Evolutionary conservation across 306 rosid species (phyloP).

Genomic region (Styphnolobium japonicum): DNA sequence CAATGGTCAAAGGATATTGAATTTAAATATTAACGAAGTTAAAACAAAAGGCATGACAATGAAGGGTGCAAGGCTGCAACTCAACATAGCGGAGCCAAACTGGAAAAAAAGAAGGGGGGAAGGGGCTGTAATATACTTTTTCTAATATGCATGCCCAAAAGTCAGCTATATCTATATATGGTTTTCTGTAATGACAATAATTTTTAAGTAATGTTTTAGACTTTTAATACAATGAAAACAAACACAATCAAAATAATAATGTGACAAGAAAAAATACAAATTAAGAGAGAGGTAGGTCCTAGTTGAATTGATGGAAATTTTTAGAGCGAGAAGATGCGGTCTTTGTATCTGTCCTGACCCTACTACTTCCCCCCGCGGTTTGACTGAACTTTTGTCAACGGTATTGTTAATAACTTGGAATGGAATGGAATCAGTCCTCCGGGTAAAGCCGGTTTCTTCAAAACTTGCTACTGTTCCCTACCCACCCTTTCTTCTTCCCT

Average conservation of each 20-base stretch:
- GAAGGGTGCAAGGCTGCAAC: constrained; percentile 2
- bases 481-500: constrained; percentile 22
- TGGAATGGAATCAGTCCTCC: constrained; percentile 25
- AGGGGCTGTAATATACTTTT: neutral
- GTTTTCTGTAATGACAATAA: neutral
- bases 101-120: neutral
- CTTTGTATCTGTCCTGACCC: constrained; percentile 3
- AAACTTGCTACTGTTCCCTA: constrained; percentile 40
- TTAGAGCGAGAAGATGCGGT: constrained; percentile 3
- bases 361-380: constrained; percentile 28
- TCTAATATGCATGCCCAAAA: constrained; percentile 27
- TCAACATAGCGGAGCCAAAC: neutral
- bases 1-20: constrained; percentile 1
- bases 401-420: constrained; percentile 11
- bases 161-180: constrained; percentile 32
- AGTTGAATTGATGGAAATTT: neutral
- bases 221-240: neutral
- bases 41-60: neutral
- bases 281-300: constrained; percentile 24
- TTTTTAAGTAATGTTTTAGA: neutral
- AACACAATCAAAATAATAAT: neutral
- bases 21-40: constrained; percentile 1
- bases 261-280: neutral
- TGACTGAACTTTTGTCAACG: constrained; percentile 62
- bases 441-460: constrained; percentile 36